Percentiles rank a stretch among this genome's conserved stretches.
Evolutionary conservation across 805 yeast genomes (phyloP).

Genomic region (Candida tallmaniae): DNA sequence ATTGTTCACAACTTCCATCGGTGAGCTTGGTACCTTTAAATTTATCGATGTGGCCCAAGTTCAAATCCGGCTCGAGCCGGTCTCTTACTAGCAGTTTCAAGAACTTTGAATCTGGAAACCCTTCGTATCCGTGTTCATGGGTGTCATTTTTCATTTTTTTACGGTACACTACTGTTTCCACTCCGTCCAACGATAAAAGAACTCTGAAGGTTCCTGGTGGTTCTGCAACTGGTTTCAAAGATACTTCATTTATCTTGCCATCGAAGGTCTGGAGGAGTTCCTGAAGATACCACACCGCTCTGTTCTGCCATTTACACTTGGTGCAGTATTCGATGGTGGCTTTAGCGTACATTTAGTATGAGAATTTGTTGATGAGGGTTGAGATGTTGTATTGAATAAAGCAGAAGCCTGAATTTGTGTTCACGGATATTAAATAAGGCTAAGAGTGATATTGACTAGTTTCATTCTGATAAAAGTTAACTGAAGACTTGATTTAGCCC

Average conservation of each 20-base stretch:
- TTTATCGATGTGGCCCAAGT: conserved; percentile 63
- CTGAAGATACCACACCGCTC: conserved; percentile 86
- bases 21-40: conserved; percentile 9
- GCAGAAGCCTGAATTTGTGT: too few species aligned
- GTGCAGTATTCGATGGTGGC: conserved; percentile 71
- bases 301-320: conserved; percentile 80
- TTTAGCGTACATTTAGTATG: conserved; percentile 4
- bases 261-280: conserved; percentile 83
- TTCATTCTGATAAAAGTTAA: too few species aligned
- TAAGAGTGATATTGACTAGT: too few species aligned
- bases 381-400: too few species aligned
- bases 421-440: too few species aligned
- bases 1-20: conserved; percentile 15
- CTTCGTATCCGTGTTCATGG: conserved; percentile 44
- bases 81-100: conserved; percentile 66
- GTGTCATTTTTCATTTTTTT: conserved; percentile 44
- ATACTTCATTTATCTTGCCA: conserved; percentile 44
- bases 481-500: too few species aligned
- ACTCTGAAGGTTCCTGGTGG: conserved; percentile 24
- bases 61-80: conserved; percentile 47
- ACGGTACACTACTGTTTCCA: conserved; percentile 36
- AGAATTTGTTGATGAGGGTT: too few species aligned
- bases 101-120: conserved; percentile 84
- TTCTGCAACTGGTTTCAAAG: conserved; percentile 21
- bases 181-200: conserved; percentile 7